Percentiles rank a stretch among this genome's conserved stretches.
These are phyloP conservation scores for Gonapodya sp. DNA, from an alignment of 192 early-diverging fungal genomes.

Conservation along the genomic window DNA sequence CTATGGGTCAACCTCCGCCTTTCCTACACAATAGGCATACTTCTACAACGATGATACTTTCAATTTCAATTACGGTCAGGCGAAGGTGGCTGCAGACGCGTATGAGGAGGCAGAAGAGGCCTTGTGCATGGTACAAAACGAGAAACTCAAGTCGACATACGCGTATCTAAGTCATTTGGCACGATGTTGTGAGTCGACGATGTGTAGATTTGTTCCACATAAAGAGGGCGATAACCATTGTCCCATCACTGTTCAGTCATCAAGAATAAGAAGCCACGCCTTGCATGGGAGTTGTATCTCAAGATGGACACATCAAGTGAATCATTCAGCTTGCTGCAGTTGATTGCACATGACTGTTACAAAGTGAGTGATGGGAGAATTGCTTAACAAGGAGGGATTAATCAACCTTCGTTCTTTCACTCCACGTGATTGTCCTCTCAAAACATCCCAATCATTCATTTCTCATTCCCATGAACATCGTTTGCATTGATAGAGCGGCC, in stretches of 20 bases:
- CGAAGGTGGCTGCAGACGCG: slow-evolving; percentile 45
- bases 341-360: slow-evolving; percentile 55
- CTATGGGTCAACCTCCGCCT: neutral
- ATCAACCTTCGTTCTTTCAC: neutral
- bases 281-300: slow-evolving; percentile 53
- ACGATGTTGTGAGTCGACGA: slow-evolving; percentile 45
- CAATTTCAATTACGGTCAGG: slow-evolving; percentile 54
- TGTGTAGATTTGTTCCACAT: too few relatives aligned
- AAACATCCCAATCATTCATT: too few relatives aligned
- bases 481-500: slow-evolving; percentile 23
- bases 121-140: slow-evolving; percentile 44
- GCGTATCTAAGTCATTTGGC: slow-evolving; percentile 48
- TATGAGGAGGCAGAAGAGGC: slow-evolving; percentile 52
- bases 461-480: slow-evolving; percentile 2
- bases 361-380: slow-evolving; percentile 31
- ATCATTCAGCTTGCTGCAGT: slow-evolving; percentile 49
- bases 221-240: neutral
- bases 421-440: neutral
- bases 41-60: slow-evolving; percentile 61
- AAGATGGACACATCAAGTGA: slow-evolving; percentile 59
- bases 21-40: slow-evolving; percentile 30
- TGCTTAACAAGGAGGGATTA: neutral
- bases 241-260: slow-evolving; percentile 29
- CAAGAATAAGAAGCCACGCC: slow-evolving; percentile 49
- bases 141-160: slow-evolving; percentile 46